Evolutionary conservation across 1,139 yeast genomes (phyloP).

Genomic region (Taphrina pruni): DNA sequence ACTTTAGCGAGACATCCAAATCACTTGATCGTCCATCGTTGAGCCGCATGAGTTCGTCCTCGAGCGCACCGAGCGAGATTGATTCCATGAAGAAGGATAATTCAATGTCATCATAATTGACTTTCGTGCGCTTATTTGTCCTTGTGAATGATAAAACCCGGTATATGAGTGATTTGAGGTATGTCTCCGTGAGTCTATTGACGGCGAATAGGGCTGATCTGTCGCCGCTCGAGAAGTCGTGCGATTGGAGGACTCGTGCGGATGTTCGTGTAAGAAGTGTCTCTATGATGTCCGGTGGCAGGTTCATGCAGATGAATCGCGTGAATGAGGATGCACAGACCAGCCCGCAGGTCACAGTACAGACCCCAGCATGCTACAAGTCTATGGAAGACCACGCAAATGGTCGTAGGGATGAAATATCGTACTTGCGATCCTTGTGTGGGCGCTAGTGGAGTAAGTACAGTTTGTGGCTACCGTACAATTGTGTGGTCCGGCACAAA

Average conservation of each 20-base stretch:
- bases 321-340: too few species aligned
- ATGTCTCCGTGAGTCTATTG: slow-evolving; percentile 27
- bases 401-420: too few species aligned
- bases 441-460: neutral
- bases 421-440: too few species aligned
- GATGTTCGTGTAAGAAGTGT: slow-evolving; percentile 12
- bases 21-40: neutral
- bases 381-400: too few species aligned
- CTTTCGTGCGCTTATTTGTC: slow-evolving; percentile 28
- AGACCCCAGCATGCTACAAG: too few species aligned
- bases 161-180: slow-evolving; percentile 18
- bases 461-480: neutral
- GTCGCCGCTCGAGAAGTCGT: slow-evolving; percentile 16
- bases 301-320: slow-evolving; percentile 16
- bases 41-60: slow-evolving; percentile 24
- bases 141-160: slow-evolving; percentile 25
- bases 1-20: neutral
- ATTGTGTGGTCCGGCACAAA: neutral
- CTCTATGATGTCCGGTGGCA: slow-evolving; percentile 31
- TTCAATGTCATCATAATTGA: slow-evolving; percentile 32
- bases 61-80: slow-evolving; percentile 23
- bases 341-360: too few species aligned
- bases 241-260: slow-evolving; percentile 21
- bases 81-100: slow-evolving; percentile 30
- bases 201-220: slow-evolving; percentile 19